phyloP scores from a whole-genome alignment of 345 rosid species.

The Erodium maritimum region DNA sequence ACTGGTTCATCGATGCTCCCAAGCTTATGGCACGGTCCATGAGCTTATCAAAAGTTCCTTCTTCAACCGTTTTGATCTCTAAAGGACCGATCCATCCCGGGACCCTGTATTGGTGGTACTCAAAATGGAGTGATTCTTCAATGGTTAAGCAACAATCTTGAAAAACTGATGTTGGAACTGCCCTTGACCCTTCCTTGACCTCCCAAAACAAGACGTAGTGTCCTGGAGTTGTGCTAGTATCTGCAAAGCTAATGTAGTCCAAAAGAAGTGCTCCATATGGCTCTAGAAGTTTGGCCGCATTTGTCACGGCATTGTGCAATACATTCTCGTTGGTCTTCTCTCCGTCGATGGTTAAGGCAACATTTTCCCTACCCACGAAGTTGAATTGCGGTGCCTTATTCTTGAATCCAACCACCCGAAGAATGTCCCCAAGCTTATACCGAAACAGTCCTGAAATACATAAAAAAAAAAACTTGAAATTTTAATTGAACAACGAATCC shows the following conservation, averaged over 20 bases:
- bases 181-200: constrained; percentile 16
- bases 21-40: constrained; percentile 41
- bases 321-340: constrained; percentile 31
- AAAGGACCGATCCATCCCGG: constrained; percentile 27
- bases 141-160: constrained; percentile 21
- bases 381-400: constrained; percentile 28
- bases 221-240: constrained; percentile 26
- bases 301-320: constrained; percentile 25
- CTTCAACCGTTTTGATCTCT: constrained; percentile 28
- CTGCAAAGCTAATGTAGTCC: constrained; percentile 30
- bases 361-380: constrained; percentile 27
- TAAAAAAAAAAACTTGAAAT: no score
- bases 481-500: no score
- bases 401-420: constrained; percentile 27
- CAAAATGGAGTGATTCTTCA: constrained; percentile 29
- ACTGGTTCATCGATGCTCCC: constrained; percentile 38
- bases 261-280: constrained; percentile 21
- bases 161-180: constrained; percentile 15
- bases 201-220: constrained; percentile 40
- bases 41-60: constrained; percentile 31
- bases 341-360: constrained; percentile 25
- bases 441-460: constrained; percentile 23
- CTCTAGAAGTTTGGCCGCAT: constrained; percentile 13
- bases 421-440: constrained; percentile 30
- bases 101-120: constrained; percentile 25